Conservation (phyloP, 208 protist species). For the Acanthamoeba polyphaga region DNA sequence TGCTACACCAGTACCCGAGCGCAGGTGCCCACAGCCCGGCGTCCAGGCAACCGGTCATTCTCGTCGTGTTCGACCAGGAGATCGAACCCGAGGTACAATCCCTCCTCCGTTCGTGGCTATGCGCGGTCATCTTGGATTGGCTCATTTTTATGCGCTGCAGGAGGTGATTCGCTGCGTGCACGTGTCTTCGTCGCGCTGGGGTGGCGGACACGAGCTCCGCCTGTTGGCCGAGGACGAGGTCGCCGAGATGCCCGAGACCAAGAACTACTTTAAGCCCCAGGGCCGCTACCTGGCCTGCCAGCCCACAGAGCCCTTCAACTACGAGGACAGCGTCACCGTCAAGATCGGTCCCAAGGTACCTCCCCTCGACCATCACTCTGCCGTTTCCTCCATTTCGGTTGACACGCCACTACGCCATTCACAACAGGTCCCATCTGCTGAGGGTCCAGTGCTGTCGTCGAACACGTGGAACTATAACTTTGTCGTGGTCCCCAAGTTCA, state of each 20-base stretch:
- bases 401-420: neutral
- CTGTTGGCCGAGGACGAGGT: constrained; percentile 60
- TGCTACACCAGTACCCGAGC: neutral
- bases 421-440: constrained; percentile 63
- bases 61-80: constrained; percentile 65
- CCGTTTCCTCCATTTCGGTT: neutral
- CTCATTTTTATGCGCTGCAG: neutral
- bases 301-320: neutral
- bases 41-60: constrained; percentile 18
- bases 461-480: neutral
- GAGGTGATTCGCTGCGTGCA: constrained; percentile 47
- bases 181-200: constrained; percentile 45
- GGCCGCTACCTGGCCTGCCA: constrained; percentile 49
- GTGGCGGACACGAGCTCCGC: neutral
- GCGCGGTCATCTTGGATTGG: neutral
- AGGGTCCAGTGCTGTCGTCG: constrained; percentile 49
- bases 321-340: constrained; percentile 39
- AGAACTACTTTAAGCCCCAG: neutral
- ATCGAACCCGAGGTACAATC: constrained; percentile 56
- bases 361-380: no score
- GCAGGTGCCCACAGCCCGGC: no score
- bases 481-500: constrained; percentile 24
- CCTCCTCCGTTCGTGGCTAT: neutral
- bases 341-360: constrained; percentile 73
- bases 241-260: neutral